Percentiles rank a stretch among this genome's conserved stretches.
Conservation (phyloP, 1,284 basidiomycete species). For the Rhodotorula sp. region DNA sequence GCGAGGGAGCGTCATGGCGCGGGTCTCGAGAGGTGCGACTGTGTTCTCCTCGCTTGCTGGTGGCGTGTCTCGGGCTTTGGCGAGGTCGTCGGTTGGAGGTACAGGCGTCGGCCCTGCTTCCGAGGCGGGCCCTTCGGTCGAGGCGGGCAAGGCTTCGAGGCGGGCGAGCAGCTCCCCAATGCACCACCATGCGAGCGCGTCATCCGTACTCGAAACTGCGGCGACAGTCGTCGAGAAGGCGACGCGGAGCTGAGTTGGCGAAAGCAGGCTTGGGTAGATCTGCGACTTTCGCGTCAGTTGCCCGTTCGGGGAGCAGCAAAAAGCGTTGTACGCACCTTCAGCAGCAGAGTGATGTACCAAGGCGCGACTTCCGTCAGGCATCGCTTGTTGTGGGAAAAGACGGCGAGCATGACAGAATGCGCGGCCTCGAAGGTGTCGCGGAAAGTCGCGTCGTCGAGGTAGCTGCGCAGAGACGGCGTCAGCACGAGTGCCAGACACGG, state of each 20-base stretch:
- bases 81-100: not conserved
- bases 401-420: slow-evolving; percentile 41
- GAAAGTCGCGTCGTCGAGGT: slow-evolving; percentile 33
- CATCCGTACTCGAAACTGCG: slow-evolving; percentile 27
- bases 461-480: slow-evolving; percentile 19
- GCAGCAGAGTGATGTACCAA: slow-evolving; percentile 38
- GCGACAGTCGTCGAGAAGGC: slow-evolving; percentile 38
- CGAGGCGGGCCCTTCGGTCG: not conserved
- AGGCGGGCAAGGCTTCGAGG: slow-evolving; percentile 13
- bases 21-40: slow-evolving; percentile 18
- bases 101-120: too few species aligned
- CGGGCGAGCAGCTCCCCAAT: slow-evolving; percentile 27
- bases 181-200: slow-evolving; percentile 37
- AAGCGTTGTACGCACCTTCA: slow-evolving; percentile 25
- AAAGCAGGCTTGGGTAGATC: slow-evolving; percentile 34
- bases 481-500: too few species aligned
- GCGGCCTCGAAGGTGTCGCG: slow-evolving; percentile 43
- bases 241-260: slow-evolving; percentile 37
- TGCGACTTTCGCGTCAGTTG: not conserved
- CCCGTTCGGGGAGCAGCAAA: not conserved
- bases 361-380: slow-evolving; percentile 23
- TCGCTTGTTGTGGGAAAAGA: slow-evolving; percentile 30
- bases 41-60: not conserved
- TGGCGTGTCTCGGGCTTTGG: not conserved
- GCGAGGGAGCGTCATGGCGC: slow-evolving; percentile 23